Evolutionary conservation across 257 asterid genomes (phyloP), one percentile per base, ranked within the genome.

Genomic region (Coffea eugenioides): DNA sequence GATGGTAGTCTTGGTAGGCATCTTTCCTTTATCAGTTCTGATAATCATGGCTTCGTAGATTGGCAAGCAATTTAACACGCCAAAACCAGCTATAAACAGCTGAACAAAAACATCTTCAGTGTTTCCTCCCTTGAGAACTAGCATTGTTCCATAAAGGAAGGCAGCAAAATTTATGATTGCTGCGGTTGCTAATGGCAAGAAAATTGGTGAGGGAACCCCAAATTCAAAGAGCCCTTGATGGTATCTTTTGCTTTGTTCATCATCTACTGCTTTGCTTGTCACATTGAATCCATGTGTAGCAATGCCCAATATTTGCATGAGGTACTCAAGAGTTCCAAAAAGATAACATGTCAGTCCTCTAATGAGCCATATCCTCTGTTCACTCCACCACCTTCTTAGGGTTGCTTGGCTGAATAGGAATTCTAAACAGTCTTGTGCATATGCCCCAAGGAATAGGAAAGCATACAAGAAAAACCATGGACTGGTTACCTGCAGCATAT

Each of bases 341-440:
- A 87, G 18, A 85, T 43, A 82, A 9, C 89, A 85, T 7, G 97
- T 79, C 56, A 95, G 5, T 39, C 43, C 43, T 39, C 43, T 39
- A 39, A 39, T 39, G 43, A 39, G 43, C 97, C 97, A 93, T 83
- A 93, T 91, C 78, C 98, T 90, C 83, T 95, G 98, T 57, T 91
- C 95, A 79, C 71, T 93, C 97, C 97, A 95, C 98, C 98, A 95
- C 77, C 90, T 84, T 73, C 21, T 65, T 5, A 75, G 45, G 54
- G 94, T 88, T 14, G 93, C 93, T 77, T 83, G 36, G 23, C 82
- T 77, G 14, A 31, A 31, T 39, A 91, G 64, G 89, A 88, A 93
- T 73, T 93, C 91, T 12, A 84, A 5, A 8, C 69, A 89, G 74
- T 94, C 97, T 87, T 93, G 98, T 16, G 82, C 88, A 36, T 87